Conservation (phyloP, 352 stramenopile species). For the Pythium sp. region DNA sequence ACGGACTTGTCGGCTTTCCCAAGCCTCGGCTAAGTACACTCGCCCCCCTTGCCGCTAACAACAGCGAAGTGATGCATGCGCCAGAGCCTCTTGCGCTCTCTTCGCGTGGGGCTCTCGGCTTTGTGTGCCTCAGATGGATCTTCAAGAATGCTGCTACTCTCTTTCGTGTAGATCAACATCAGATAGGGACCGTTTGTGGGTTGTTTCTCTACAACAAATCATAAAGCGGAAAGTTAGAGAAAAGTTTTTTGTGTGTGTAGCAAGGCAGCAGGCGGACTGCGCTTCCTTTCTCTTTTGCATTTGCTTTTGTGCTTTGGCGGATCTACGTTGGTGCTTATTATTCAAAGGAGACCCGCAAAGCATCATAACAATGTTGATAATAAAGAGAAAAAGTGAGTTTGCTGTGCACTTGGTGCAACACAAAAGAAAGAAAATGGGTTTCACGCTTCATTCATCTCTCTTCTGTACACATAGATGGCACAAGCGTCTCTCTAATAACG, state of each 20-base stretch:
- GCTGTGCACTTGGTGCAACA: not conserved
- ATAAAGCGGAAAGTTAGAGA: constrained; percentile 69
- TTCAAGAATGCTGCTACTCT: constrained; percentile 29
- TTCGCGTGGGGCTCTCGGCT: not conserved
- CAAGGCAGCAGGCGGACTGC: constrained; percentile 7
- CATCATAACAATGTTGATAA: constrained; percentile 2
- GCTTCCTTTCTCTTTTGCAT: constrained; percentile 2
- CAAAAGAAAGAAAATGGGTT: not conserved
- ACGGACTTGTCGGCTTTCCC: constrained; percentile 85
- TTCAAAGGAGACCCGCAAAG: not conserved
- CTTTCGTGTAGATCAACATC: constrained; percentile 52
- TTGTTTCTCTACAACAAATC: constrained; percentile 30
- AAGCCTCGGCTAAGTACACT: constrained; percentile 64
- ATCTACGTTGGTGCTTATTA: not conserved
- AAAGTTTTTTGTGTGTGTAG: constrained; percentile 31
- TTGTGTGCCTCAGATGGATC: constrained; percentile 4
- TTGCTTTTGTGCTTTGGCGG: not conserved
- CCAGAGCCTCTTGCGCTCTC: constrained; percentile 29
- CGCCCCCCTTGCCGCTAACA: constrained; percentile 13
- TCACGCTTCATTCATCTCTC: not conserved
- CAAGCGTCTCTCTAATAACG: not conserved
- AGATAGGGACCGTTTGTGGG: constrained; percentile 63
- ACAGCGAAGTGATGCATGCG: constrained; percentile 49
- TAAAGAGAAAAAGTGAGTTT: constrained; percentile 1
- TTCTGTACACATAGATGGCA: not conserved